Conservation (phyloP, 129 eudicot genomes). For the Centrapalus pauciflorus region DNA sequence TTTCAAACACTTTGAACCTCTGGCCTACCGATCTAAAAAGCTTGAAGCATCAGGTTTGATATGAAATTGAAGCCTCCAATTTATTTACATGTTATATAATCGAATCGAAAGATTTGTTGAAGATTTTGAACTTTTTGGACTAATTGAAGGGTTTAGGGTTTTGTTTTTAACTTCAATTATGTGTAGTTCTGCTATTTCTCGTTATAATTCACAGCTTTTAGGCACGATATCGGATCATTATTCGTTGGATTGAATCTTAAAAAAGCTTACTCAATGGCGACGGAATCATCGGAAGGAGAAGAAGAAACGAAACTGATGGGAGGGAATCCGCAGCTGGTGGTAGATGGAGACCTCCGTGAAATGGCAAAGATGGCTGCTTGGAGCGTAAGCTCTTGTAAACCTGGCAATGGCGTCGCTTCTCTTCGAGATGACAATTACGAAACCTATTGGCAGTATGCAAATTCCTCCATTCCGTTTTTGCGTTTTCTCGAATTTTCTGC, state of each 20-base stretch:
- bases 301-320: slow-evolving; percentile 79
- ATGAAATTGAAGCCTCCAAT: not conserved
- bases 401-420: slow-evolving; percentile 76
- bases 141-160: slow-evolving; percentile 19
- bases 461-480: not conserved
- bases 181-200: not conserved
- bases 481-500: not conserved
- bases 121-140: not conserved
- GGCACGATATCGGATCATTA: not conserved
- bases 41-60: slow-evolving; percentile 1
- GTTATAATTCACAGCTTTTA: not conserved
- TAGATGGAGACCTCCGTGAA: slow-evolving; percentile 76
- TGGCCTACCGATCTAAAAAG: not conserved
- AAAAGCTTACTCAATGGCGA: slow-evolving; percentile 37
- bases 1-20: not conserved
- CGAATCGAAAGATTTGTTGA: not conserved
- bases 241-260: not conserved
- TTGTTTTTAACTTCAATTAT: not conserved
- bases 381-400: slow-evolving; percentile 98
- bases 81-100: not conserved
- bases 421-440: slow-evolving; percentile 90
- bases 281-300: slow-evolving; percentile 94
- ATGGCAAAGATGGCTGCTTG: slow-evolving; percentile 92
- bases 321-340: slow-evolving; percentile 61
- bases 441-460: slow-evolving; percentile 81